Evolutionary conservation across 1,284 basidiomycete species (phyloP).

Genomic region (Cutaneotrichosporon sp.): DNA sequence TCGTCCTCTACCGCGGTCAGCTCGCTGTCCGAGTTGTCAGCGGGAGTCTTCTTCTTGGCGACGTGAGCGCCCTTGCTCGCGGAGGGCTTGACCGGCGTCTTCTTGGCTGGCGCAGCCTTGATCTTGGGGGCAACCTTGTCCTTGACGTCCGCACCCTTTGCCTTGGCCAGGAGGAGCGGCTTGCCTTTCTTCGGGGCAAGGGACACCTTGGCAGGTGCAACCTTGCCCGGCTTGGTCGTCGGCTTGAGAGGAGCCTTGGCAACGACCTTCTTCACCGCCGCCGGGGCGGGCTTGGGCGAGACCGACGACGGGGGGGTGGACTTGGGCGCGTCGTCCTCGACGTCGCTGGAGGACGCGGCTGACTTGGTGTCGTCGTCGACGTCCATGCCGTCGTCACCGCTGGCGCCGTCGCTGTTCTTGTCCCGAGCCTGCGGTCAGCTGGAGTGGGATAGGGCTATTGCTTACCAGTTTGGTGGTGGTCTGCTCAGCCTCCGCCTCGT

Average conservation of each 20-base stretch:
- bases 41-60: neutral
- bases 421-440: neutral
- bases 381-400: conserved; percentile 3
- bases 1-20: neutral
- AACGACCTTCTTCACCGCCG: neutral
- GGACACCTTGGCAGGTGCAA: no score
- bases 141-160: neutral
- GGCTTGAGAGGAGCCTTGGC: conserved; percentile 3
- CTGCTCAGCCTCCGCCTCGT: neutral
- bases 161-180: neutral
- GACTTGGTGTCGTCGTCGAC: neutral
- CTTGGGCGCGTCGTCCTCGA: neutral
- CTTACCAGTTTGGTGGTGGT: neutral
- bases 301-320: neutral
- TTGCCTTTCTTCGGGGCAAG: neutral
- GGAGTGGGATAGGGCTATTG: neutral
- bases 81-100: neutral
- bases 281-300: neutral
- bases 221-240: neutral
- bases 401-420: neutral
- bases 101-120: neutral
- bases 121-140: no score
- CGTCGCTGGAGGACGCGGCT: neutral
- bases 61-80: neutral
- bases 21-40: neutral